Percentiles rank a stretch among this genome's conserved stretches.
Evolutionary conservation across 23 red algal genomes (phyloP).

Genomic region (Agarophyton chilense): DNA sequence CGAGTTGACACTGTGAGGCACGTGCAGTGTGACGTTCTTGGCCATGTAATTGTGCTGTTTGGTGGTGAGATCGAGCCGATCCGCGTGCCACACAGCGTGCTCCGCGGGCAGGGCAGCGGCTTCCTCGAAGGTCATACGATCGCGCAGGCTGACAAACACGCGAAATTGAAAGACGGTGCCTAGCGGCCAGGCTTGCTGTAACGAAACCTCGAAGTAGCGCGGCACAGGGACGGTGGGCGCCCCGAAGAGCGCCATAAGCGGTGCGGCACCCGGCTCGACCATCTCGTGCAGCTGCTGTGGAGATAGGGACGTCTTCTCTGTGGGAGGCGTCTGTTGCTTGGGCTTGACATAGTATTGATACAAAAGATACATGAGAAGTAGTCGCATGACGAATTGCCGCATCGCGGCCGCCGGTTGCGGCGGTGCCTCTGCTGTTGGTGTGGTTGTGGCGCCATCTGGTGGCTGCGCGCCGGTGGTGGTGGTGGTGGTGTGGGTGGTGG

Average conservation of each 20-base stretch:
- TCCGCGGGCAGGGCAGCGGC: background rate
- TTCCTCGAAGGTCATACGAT: conserved; percentile 19
- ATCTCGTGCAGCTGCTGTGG: background rate
- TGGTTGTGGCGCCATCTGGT: background rate
- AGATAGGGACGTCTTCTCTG: background rate
- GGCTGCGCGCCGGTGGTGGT: background rate
- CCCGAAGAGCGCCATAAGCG: background rate
- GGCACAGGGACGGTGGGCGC: background rate
- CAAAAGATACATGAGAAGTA: conserved; percentile 50
- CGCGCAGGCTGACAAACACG: conserved; percentile 29
- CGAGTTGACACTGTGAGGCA: conserved; percentile 22
- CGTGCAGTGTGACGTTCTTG: conserved; percentile 40
- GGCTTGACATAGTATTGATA: conserved; percentile 65
- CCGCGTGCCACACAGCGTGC: conserved; percentile 25
- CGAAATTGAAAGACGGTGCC: background rate
- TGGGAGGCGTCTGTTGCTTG: background rate
- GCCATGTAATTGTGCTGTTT: conserved; percentile 5
- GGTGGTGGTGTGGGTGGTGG: background rate
- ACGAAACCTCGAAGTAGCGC: conserved; percentile 11
- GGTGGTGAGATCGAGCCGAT: background rate
- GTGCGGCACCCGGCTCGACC: background rate
- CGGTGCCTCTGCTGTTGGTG: background rate
- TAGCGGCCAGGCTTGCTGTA: conserved; percentile 34
- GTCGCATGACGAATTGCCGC: conserved; percentile 38
- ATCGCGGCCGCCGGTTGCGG: background rate